Base-by-base conservation (phyloP, 257 asterid genomes). In the Capsicum rhomboideum region DNA sequence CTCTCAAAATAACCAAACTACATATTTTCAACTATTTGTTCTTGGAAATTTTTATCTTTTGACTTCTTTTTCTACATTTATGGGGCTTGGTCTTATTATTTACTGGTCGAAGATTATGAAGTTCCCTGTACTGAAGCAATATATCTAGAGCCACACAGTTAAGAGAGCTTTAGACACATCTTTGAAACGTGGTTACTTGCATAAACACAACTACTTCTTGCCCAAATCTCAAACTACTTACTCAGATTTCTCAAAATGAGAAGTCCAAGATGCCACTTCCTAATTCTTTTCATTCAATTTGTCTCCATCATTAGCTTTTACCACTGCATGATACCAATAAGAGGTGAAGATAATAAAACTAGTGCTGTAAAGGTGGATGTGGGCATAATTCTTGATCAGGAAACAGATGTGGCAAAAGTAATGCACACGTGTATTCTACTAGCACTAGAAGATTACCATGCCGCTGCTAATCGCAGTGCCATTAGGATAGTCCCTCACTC, bases 391-490 rank as follows among this genome's bases (percentile, higher is more conserved):
- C 90, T 89, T 50, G 91, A 91, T 82, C 68, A 56, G 64, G 71
- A 86, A 18, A 64, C 82, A 8, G 9, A 20, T 64, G 63, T 79
- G 2, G 94, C 89, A 46, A 86, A 82, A 85, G 85, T 87, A 5
- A 79, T 37, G 72, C 77, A 69, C 18, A 85, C 87, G 8, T 88
- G 87, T 86, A 79, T 90, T 63, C 79, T 66, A 2, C 86, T 91
- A 90, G 91, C 94, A 8, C 77, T 90, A 17, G 86, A 83, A 52
- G 94, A 89, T 86, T 89, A 87, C 84, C 84, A 88, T 17, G 52
- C 31, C 79, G 26, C 16, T 31, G 50, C 74, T 8, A 75, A 44
- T 37, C 84, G 63, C 20, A 49, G 83, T 79, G 83, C 50, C 74
- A 88, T 82, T 10, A 64, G 53, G 67, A 52, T 91, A 23, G 87